Percentiles rank a stretch among this genome's conserved stretches.
phyloP scores from a whole-genome alignment of 2,329 filamentous ascomycete species.

The Colletotrichum tanaceti region DNA sequence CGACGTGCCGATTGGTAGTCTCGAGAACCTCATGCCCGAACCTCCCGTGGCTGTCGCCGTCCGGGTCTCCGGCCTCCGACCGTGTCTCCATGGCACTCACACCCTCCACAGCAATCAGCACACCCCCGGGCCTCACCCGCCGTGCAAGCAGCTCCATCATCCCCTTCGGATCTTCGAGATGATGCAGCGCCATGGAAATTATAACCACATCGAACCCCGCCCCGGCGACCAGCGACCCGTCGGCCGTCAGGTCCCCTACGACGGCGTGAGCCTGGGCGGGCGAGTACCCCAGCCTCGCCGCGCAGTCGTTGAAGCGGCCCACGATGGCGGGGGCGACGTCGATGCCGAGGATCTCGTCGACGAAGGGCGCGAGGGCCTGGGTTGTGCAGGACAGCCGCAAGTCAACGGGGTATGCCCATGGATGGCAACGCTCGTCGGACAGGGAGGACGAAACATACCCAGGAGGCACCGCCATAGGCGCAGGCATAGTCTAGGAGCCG shows the following conservation, averaged over 20 bases:
- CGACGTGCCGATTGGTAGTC: conserved; percentile 42
- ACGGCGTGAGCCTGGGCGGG: conserved; percentile 47
- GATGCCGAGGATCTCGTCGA: conserved; percentile 49
- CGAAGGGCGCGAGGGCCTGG: conserved; percentile 49
- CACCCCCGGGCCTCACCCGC: conserved; percentile 47
- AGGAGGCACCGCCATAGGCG: conserved; percentile 40
- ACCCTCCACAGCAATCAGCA: conserved; percentile 50
- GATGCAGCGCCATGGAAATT: conserved; percentile 53
- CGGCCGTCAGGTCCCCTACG: conserved; percentile 47
- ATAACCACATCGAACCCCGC: conserved; percentile 49
- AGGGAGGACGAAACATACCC: conserved; percentile 10
- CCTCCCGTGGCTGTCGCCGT: conserved; percentile 41
- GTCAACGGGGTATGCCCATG: neutral
- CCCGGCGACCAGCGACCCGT: conserved; percentile 39
- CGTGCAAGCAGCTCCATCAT: conserved; percentile 47
- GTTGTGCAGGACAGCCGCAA: neutral
- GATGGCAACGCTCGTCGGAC: neutral
- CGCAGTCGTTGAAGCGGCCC: conserved; percentile 48
- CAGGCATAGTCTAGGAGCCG: conserved; percentile 42
- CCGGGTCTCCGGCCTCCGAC: conserved; percentile 24
- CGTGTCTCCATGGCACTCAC: conserved; percentile 27
- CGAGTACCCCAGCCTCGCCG: conserved; percentile 43
- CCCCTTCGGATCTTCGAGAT: conserved; percentile 46
- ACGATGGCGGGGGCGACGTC: conserved; percentile 51
- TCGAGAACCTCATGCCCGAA: conserved; percentile 30